Base-by-base conservation (phyloP, 345 rosid genomes). In the Brassica cretica region DNA sequence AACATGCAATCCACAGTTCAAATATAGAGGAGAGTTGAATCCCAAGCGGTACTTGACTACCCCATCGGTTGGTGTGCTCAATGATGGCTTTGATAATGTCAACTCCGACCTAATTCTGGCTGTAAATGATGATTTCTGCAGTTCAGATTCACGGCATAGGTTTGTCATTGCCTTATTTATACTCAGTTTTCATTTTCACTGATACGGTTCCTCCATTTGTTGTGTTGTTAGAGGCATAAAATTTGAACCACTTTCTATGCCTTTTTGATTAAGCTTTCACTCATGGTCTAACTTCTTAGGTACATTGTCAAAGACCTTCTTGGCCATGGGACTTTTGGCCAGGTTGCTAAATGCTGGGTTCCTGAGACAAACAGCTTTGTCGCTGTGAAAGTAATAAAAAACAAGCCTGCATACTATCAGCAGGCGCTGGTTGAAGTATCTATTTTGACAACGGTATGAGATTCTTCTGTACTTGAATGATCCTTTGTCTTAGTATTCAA, bases 271-370 rank as follows among this genome's bases (percentile, higher is more conserved):
- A 35, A 37, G 73, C 64, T 79, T 10, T 78, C 37, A 64, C 73
- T 76, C 55, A 27, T 75, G 74, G 83, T 70, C 56, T 51, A 51
- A 51, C 19, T 51, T 51, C 84, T 78, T 86, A 96, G 99, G 82
- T 93, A 96, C 82, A 80, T 93, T 73, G 95, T 96, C 86, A 93
- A 93, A 86, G 99, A 96, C 83, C 90, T 93, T 77, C 99, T 96
- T 82, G 99, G 99, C 77, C 99, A 96, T 72, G 99, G 99, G 70
- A 96, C 98, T 65, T 96, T 96, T 82, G 98, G 98, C 61, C 99
- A 96, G 83, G 98, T 96, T 87, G 98, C 93, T 65, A 96, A 93
- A 85, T 96, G 99, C 87, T 91, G 90, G 98, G 92, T 90, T 58
- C 82, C 90, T 19, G 93, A 89, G 78, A 83, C 86, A 18, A 77